Percentiles rank a stretch among this genome's conserved stretches.
phyloP scores from a whole-genome alignment of 1,284 basidiomycete genomes.

The Heterobasidion occidentale region DNA sequence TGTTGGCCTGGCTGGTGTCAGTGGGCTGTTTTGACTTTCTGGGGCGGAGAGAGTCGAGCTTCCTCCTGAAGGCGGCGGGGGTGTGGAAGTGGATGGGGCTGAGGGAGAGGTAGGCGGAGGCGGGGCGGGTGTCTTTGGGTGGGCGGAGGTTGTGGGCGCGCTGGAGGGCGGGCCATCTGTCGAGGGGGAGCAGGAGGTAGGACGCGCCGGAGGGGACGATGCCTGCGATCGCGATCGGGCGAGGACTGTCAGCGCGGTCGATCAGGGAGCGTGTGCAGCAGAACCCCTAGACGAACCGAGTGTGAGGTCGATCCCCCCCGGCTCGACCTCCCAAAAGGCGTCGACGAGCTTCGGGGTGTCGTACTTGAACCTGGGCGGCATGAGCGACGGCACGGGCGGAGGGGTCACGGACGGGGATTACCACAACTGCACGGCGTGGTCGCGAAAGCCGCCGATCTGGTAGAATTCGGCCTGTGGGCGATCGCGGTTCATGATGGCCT shows the following conservation, averaged over 20 bases:
- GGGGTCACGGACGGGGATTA: background rate
- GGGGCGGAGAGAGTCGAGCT: slow-evolving; percentile 15
- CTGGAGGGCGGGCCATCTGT: background rate
- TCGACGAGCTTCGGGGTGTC: background rate
- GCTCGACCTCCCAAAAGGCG: background rate
- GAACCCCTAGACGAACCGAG: background rate
- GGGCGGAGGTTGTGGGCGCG: slow-evolving; percentile 3
- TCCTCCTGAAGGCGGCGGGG: slow-evolving; percentile 15
- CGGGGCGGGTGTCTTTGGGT: background rate
- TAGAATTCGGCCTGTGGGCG: slow-evolving; percentile 12
- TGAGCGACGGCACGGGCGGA: background rate
- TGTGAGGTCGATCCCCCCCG: background rate
- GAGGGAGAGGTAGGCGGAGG: slow-evolving; percentile 20
- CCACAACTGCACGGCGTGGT: too few species aligned
- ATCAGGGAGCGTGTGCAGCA: background rate
- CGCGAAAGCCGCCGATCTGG: slow-evolving; percentile 26
- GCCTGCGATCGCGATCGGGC: too few species aligned
- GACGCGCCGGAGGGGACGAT: slow-evolving; percentile 20
- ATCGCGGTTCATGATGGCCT: too few species aligned
- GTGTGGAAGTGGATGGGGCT: slow-evolving; percentile 24
- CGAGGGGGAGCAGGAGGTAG: slow-evolving; percentile 19
- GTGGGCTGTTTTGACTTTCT: slow-evolving; percentile 17
- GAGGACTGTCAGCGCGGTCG: too few species aligned
- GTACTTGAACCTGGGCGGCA: background rate
- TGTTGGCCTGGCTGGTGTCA: slow-evolving; percentile 22